Evolutionary conservation across 305 asterid species (phyloP), one percentile per base, ranked within the genome.

Genomic region (Solanum hybrid): DNA sequence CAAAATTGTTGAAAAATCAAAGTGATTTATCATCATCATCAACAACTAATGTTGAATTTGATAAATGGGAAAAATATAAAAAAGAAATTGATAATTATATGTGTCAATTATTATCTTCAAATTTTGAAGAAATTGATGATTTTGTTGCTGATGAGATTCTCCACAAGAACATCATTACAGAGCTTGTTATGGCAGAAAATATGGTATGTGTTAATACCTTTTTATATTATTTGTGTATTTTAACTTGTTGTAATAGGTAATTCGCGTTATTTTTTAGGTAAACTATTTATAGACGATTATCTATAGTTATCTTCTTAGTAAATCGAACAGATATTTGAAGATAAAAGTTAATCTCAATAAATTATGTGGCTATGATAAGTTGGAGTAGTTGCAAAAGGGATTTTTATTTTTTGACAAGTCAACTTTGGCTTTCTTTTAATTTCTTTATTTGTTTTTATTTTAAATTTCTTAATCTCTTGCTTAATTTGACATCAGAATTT

Each of bases 21-120:
- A 88, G 77, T 12, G 88, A 87, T 42, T 90, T 93, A 4, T 90
- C 93, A 64, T 90, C 94, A 64, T 90, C 94, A 69, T 88, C 94
- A 66, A 89, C 94, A 75, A 32, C 76, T 82, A 88, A 78, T 90
- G 78, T 60, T 89, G 88, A 91, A 64, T 89, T 88, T 73, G 78
- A 91, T 87, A 91, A 85, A 40, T 94, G 96, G 96, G 93, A 92
- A 78, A 95, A 91, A 88, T 91, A 88, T 42, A 78, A 88, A 84
- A 89, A 82, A 38, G 97, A 94, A 56, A 88, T 95, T 64, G 93
- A 93, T 79, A 86, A 89, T 4, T 94, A 94, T 88, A 91, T 89
- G 88, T 85, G 91, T 87, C 92, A 93, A 51, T 77, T 96, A 90
- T 37, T 87, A 86, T 87, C 92, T 88, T 88, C 88, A 66, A 90